These are phyloP conservation scores for Bretschneidera sinensis DNA, from an alignment of 345 rosid genomes.

Conservation along the genomic window DNA sequence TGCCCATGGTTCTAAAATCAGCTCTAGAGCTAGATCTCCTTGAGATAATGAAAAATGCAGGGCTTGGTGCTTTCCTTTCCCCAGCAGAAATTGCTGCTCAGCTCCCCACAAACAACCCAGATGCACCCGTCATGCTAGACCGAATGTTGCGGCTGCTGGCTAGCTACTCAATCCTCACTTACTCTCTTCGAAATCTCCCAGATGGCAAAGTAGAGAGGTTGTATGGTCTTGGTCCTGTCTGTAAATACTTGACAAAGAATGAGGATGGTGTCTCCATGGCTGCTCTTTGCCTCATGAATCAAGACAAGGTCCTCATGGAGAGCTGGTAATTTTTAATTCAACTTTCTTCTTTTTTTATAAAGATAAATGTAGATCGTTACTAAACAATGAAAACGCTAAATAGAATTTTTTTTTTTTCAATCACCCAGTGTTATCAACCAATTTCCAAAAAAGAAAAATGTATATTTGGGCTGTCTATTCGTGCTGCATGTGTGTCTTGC, in stretches of 20 bases:
- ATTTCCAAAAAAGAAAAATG: too few relatives aligned
- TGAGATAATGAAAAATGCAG: slow-evolving; percentile 69
- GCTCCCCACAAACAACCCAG: slow-evolving; percentile 70
- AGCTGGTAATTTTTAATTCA: slow-evolving; percentile 53
- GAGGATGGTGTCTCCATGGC: slow-evolving; percentile 78
- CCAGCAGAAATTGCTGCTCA: slow-evolving; percentile 59
- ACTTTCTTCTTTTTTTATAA: neutral
- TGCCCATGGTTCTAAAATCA: slow-evolving; percentile 85
- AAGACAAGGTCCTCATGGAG: slow-evolving; percentile 90
- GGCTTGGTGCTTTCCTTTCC: slow-evolving; percentile 48
- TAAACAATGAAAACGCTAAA: too few relatives aligned
- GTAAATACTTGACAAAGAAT: slow-evolving; percentile 71
- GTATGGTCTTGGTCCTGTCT: slow-evolving; percentile 75
- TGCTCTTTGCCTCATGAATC: slow-evolving; percentile 73
- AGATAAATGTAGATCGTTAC: too few relatives aligned
- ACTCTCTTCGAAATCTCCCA: slow-evolving; percentile 33
- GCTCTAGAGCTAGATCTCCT: slow-evolving; percentile 85
- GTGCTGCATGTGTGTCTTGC: too few relatives aligned
- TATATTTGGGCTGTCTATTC: too few relatives aligned
- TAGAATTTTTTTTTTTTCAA: too few relatives aligned
- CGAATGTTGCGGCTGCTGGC: slow-evolving; percentile 71
- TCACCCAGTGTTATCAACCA: too few relatives aligned
- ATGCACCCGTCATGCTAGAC: slow-evolving; percentile 71
- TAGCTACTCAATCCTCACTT: slow-evolving; percentile 55
- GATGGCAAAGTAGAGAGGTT: slow-evolving; percentile 51